phyloP scores from a whole-genome alignment of 1,284 basidiomycete genomes.

The Rhodofomes roseus region DNA sequence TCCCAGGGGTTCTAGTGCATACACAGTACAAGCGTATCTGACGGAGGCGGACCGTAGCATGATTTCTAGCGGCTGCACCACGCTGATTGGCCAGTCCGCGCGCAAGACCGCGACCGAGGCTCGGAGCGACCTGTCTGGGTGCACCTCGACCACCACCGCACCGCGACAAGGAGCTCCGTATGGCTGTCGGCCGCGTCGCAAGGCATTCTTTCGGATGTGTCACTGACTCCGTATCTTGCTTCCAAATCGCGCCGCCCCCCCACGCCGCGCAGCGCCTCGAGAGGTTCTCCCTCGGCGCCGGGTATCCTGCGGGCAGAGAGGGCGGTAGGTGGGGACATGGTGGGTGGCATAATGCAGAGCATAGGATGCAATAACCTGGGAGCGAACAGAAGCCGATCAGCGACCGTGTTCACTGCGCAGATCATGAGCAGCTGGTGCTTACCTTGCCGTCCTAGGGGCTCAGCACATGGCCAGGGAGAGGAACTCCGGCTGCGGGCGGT shows the following conservation, averaged over 20 bases:
- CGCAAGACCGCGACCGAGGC: slow-evolving; percentile 1
- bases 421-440: slow-evolving; percentile 8
- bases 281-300: not conserved
- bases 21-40: not conserved
- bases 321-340: not conserved
- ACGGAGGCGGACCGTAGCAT: not conserved
- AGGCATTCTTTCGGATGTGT: not conserved
- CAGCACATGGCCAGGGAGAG: slow-evolving; percentile 17
- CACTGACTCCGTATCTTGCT: not conserved
- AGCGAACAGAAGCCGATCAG: slow-evolving; percentile 1
- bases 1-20: not conserved
- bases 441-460: slow-evolving; percentile 16
- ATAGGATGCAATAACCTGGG: not conserved
- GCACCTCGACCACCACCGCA: not conserved
- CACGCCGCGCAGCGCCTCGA: not conserved
- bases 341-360: not conserved
- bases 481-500: slow-evolving; percentile 14
- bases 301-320: not conserved
- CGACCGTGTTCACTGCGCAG: not conserved
- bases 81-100: slow-evolving; percentile 7
- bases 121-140: slow-evolving; percentile 2
- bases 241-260: not conserved
- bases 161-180: not conserved
- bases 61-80: not conserved
- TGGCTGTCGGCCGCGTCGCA: not conserved